Percentiles rank a stretch among this genome's conserved stretches.
Conservation (phyloP, 179 eudicot species). For the Pouteria campechiana region DNA sequence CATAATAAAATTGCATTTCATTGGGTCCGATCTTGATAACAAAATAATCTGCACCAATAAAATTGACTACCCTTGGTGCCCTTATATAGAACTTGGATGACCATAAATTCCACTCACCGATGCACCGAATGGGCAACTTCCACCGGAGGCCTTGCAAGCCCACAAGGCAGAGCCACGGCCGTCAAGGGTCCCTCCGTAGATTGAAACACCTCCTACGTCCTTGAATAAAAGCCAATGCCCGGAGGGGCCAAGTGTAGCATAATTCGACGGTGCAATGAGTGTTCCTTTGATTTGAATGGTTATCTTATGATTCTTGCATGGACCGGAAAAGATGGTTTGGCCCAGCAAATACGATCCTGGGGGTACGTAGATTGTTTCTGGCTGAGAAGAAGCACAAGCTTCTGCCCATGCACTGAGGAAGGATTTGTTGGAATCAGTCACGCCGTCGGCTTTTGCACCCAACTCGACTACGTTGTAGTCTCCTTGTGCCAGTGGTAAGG, state of each 20-base stretch:
- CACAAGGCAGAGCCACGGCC: constrained; percentile 39
- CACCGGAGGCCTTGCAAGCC: constrained; percentile 41
- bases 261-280: constrained; percentile 25
- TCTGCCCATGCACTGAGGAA: constrained; percentile 22
- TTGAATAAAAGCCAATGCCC: constrained; percentile 37
- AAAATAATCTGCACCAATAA: too few relatives aligned
- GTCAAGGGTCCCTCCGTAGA: constrained; percentile 42
- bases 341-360: constrained; percentile 17
- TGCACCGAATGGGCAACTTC: constrained; percentile 41
- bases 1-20: too few relatives aligned
- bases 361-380: constrained; percentile 16
- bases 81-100: too few relatives aligned
- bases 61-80: too few relatives aligned
- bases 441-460: constrained; percentile 20
- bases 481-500: too few relatives aligned
- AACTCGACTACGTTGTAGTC: constrained; percentile 9
- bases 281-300: constrained; percentile 16
- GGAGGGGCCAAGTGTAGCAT: constrained; percentile 10
- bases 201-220: constrained; percentile 23
- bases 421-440: constrained; percentile 18
- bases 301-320: constrained; percentile 10
- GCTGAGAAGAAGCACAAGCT: constrained; percentile 12
- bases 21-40: too few relatives aligned
- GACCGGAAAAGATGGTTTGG: constrained; percentile 7
- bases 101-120: too few relatives aligned